Evolutionary conservation across 2,329 filamentous ascomycete genomes (phyloP), one percentile per base, ranked within the genome.

Genomic region (Neofusicoccum sp.): DNA sequence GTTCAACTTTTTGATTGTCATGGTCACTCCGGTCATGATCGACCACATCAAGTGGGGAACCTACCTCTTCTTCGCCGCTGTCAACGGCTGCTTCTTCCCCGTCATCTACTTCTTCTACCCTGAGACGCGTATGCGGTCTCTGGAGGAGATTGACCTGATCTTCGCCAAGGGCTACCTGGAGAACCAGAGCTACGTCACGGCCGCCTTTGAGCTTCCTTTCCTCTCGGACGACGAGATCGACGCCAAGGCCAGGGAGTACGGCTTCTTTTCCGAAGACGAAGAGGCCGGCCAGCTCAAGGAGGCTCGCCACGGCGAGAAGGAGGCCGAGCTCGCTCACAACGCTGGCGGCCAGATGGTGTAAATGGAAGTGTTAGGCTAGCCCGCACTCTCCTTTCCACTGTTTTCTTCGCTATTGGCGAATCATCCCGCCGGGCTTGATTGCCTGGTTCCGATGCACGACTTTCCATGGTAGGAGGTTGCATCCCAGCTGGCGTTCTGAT

Each of bases 161-260:
- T 67, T 68, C 54, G 63, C 66, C 14, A 86, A 86, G 75, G 84
- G 83, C 9, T 79, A 78, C 65, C 70, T 78, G 31, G 85, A 87
- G 71, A 82, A 84, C 1, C 86, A 83, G 4, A 83, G 79, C 4
- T 86, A 86, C 63, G 84, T 87, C 58, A 76, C 77, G 64, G 85
- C 84, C 4, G 81, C 83, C 33, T 76, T 82, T 65, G 79, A 86
- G 51, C 71, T 88, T 61, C 85, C 85, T 0, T 77, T 79, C 63
- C 73, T 87, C 11, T 71, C 76, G 3, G 76, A 78, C 8, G 75
- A 78, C 44, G 79, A 86, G 65, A 78, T 86, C 31, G 82, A 86
- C 70, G 71, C 76, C 56, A 80, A 84, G 66, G 70, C 71, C 41
- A 65, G 70, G 28, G 63, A 70, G 45, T 75, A 75, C 60, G 73